phyloP scores from a whole-genome alignment of 2,329 filamentous ascomycete genomes.

The Ophiostoma sp. region DNA sequence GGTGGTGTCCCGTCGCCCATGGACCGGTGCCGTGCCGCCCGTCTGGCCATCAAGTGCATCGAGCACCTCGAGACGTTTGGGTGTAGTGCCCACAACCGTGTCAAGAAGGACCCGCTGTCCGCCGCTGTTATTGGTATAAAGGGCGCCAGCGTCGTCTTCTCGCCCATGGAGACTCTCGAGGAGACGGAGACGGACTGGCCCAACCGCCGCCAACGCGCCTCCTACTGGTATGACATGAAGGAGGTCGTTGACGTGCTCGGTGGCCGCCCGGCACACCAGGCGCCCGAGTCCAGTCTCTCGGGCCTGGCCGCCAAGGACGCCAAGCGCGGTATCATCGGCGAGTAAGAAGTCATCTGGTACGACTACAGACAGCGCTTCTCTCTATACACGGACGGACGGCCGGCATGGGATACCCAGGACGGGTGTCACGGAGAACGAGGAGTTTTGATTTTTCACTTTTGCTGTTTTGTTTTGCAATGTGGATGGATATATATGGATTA shows the following conservation, averaged over 20 bases:
- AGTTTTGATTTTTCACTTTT: background rate
- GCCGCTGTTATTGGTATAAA: conserved; percentile 87
- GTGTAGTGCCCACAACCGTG: conserved; percentile 63
- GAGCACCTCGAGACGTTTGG: conserved; percentile 83
- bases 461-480: background rate
- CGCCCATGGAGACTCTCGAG: conserved; percentile 77
- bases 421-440: conserved; percentile 9
- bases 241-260: conserved; percentile 81
- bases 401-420: background rate
- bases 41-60: conserved; percentile 91
- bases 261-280: conserved; percentile 61
- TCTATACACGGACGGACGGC: background rate
- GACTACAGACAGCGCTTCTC: background rate
- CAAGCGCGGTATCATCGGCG: conserved; percentile 53
- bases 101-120: conserved; percentile 72
- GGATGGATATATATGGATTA: conserved; percentile 4
- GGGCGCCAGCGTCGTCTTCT: conserved; percentile 86
- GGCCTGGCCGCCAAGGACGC: conserved; percentile 60
- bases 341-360: background rate
- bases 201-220: conserved; percentile 77
- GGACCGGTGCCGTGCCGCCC: conserved; percentile 89
- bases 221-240: conserved; percentile 83
- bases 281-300: conserved; percentile 51
- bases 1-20: conserved; percentile 90
- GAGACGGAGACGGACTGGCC: conserved; percentile 88